phyloP scores from a whole-genome alignment of 1,284 basidiomycete genomes.

The Fistulinella cinereoalba region DNA sequence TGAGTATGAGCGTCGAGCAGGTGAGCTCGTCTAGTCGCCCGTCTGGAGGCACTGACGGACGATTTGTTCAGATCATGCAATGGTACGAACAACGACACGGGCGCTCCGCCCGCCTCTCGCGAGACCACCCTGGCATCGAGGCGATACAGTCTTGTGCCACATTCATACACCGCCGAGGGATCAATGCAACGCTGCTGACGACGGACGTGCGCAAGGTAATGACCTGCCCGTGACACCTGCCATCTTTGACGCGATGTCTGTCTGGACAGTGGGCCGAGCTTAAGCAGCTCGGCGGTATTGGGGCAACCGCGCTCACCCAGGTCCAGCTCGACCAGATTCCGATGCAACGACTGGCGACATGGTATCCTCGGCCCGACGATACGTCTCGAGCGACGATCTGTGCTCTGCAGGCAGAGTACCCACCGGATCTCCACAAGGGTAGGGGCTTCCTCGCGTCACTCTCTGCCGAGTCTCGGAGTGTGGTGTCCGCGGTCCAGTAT shows the following conservation, averaged over 20 bases:
- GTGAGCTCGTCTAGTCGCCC: constrained; percentile 36
- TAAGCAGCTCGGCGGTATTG: constrained; percentile 37
- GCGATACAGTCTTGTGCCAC: constrained; percentile 47
- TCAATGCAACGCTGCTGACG: constrained; percentile 44
- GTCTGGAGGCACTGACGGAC: not conserved
- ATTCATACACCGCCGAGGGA: constrained; percentile 43
- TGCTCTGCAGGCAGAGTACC: constrained; percentile 36
- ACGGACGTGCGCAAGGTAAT: constrained; percentile 41
- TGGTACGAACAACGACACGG: constrained; percentile 40
- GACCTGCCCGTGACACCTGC: not conserved
- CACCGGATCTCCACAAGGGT: constrained; percentile 27
- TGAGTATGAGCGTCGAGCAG: constrained; percentile 48
- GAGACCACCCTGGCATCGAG: constrained; percentile 44
- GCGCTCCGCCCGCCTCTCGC: constrained; percentile 19
- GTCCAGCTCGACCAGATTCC: constrained; percentile 35
- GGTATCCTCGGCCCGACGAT: constrained; percentile 22
- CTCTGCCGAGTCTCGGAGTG: constrained; percentile 28
- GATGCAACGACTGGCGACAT: constrained; percentile 24
- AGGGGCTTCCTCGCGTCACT: constrained; percentile 27
- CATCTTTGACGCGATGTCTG: not conserved
- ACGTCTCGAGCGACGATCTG: constrained; percentile 27
- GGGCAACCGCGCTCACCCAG: constrained; percentile 39
- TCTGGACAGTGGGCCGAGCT: constrained; percentile 39
- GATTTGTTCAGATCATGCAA: constrained; percentile 36
- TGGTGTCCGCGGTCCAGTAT: constrained; percentile 30